Base-by-base conservation (phyloP, 257 asterid genomes). In the Penstemon davidsonii region DNA sequence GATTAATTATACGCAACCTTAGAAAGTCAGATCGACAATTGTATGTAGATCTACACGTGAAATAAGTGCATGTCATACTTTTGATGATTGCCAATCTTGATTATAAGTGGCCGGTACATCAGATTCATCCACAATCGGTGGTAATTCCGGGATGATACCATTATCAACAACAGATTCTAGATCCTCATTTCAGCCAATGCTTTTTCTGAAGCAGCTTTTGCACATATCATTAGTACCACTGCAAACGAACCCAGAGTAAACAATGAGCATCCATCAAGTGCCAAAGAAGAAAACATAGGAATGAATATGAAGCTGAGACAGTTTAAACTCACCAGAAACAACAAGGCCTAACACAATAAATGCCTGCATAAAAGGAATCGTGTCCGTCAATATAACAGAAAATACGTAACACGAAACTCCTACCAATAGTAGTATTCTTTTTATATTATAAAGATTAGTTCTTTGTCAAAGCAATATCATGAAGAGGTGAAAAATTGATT, bases 101-200 rank as follows among this genome's bases (percentile, higher is more conserved):
- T 73, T 72, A 94, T 78, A 73, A 91, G 87, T 0, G 98, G 95
- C 76, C 91, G 88, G 63, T 81, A 80, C 33, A 25, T 25, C 43
- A 49, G 91, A 39, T 47, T 78, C 78, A 7, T 78, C 74, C 51
- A 51, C 73, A 38, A 80, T 25, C 33, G 33, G 36, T 7, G 94
- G 90, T 72, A 88, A 70, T 9, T 74, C 76, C 4, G 82, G 74
- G 5, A 81, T 74, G 68, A 78, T 46, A 60, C 73, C 76, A 5
- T 69, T 81, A 6, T 25, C 33, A 25, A 25, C 33, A 25, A 2
- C 33, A 25, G 33, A 25, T 25, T 82, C 85, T 44, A 64, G 38
- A 52, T 83, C 89, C 79, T 82, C 88, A 8, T 83, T 88, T 88
- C 96, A 40, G 92, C 94, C 80, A 90, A 83, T 6, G 97, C 94